Conservation (phyloP, 257 asterid species). For the Osmanthus fragrans region DNA sequence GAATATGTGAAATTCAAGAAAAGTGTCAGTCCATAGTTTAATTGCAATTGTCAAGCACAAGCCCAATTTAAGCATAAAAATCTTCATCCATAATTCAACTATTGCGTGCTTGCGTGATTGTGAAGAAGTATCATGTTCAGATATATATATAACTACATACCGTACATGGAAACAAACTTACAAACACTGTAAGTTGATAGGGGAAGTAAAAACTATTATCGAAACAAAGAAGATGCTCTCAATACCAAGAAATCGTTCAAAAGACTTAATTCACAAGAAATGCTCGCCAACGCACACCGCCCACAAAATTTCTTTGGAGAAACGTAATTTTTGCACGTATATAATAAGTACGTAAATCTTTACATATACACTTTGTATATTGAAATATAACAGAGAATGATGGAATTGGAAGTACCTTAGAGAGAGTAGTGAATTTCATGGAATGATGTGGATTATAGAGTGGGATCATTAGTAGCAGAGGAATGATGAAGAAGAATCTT, state of each 20-base stretch:
- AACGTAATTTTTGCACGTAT: not conserved
- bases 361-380: not conserved
- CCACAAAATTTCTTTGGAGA: not conserved
- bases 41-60: conserved; percentile 40
- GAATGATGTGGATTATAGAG: conserved; percentile 10
- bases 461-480: conserved; percentile 17
- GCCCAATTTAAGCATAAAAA: conserved; percentile 19
- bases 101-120: not conserved
- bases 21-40: conserved; percentile 38
- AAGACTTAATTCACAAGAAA: conserved; percentile 11
- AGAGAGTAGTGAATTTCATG: conserved; percentile 19
- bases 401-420: conserved; percentile 20
- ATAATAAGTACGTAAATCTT: not conserved
- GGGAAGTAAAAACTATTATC: conserved; percentile 10
- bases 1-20: conserved; percentile 45
- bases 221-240: not conserved
- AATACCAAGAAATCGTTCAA: conserved; percentile 8
- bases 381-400: conserved; percentile 18
- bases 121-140: not conserved
- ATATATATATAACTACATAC: not conserved
- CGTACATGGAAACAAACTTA: conserved; percentile 7
- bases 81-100: not conserved
- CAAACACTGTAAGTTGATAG: not conserved
- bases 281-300: not conserved
- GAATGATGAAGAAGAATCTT: conserved; percentile 18